Evolutionary conservation across 352 stramenopile genomes (phyloP).

Genomic region (Phytophthora capsici): DNA sequence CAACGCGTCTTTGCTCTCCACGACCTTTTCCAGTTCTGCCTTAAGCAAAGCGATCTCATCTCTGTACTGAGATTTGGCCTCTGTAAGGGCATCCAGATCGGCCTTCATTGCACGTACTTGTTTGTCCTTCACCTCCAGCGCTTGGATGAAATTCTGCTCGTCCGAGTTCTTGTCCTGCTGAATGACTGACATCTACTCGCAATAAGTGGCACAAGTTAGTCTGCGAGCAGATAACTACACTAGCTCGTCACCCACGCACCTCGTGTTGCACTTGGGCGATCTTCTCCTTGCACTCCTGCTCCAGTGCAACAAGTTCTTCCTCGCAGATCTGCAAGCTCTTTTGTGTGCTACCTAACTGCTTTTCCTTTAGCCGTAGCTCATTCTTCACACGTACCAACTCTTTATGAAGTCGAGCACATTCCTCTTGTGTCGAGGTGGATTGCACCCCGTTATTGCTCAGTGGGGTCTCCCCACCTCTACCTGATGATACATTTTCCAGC

Average conservation of each 20-base stretch:
- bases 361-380: slow-evolving; percentile 71
- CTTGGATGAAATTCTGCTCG: slow-evolving; percentile 76
- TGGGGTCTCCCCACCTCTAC: slow-evolving; percentile 15
- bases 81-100: slow-evolving; percentile 48
- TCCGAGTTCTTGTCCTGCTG: slow-evolving; percentile 71
- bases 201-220: not conserved
- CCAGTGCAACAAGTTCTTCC: slow-evolving; percentile 79
- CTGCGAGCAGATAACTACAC: too few species aligned
- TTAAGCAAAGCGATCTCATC: slow-evolving; percentile 53
- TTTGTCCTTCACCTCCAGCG: slow-evolving; percentile 75
- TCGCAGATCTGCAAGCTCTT: slow-evolving; percentile 72
- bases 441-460: slow-evolving; percentile 25
- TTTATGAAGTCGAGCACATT: slow-evolving; percentile 51
- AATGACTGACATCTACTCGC: slow-evolving; percentile 46
- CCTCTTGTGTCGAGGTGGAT: slow-evolving; percentile 24
- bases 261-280: slow-evolving; percentile 68
- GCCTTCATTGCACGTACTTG: slow-evolving; percentile 54
- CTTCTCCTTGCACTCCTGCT: slow-evolving; percentile 76
- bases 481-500: slow-evolving; percentile 37
- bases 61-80: slow-evolving; percentile 43
- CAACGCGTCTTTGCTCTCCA: slow-evolving; percentile 72
- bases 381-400: slow-evolving; percentile 57
- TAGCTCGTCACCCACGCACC: slow-evolving; percentile 24
- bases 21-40: slow-evolving; percentile 49
- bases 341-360: slow-evolving; percentile 57